Evolutionary conservation across 495 filamentous ascomycete genomes (phyloP).

Genomic region (Lophiotrema nucula): DNA sequence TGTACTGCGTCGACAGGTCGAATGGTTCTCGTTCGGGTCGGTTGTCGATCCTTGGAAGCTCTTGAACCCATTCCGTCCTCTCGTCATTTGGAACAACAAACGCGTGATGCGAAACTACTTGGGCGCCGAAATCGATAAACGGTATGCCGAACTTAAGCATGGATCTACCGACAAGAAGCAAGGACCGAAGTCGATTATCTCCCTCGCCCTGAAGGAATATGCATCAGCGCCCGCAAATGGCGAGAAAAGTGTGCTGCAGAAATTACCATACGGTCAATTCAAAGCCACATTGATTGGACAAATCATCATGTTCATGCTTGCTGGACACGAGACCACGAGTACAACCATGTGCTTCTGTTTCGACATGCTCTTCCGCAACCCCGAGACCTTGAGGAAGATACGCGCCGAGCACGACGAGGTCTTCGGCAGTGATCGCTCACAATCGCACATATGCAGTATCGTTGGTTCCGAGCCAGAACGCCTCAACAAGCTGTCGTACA

Average conservation of each 20-base stretch:
- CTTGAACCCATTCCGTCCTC: background rate
- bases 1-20: constrained; percentile 24
- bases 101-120: background rate
- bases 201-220: constrained; percentile 1
- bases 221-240: background rate
- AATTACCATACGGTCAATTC: background rate
- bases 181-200: background rate
- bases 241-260: background rate
- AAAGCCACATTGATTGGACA: background rate
- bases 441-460: background rate
- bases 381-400: constrained; percentile 41
- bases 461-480: background rate
- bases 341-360: constrained; percentile 44
- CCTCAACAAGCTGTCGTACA: constrained; percentile 1
- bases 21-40: constrained; percentile 35
- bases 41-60: background rate
- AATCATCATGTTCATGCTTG: constrained; percentile 45
- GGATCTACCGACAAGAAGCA: background rate
- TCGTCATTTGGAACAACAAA: background rate
- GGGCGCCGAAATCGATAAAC: background rate
- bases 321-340: constrained; percentile 50
- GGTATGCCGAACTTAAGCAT: background rate
- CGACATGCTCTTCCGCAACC: constrained; percentile 49
- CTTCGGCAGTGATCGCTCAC: background rate
- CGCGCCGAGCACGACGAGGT: constrained; percentile 19